Conservation (phyloP, 1,139 yeast species). For the Debaryomyces subglobosus region DNA sequence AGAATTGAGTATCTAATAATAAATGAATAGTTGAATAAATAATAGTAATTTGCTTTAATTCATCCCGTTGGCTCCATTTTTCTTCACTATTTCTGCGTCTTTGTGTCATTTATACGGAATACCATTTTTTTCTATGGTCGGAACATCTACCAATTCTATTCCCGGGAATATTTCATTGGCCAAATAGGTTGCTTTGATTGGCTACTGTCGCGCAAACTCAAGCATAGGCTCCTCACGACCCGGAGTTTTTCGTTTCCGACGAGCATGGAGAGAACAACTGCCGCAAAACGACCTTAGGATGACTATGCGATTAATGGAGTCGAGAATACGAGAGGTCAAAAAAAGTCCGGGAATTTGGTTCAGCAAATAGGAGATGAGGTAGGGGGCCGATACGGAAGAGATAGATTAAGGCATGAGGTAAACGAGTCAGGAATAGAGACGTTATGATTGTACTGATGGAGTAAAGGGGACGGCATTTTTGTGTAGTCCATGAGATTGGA, state of each 20-base stretch:
- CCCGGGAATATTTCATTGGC: background rate
- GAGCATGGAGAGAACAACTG: background rate
- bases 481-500: background rate
- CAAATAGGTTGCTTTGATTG: slow-evolving; percentile 3
- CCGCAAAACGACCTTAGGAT: background rate
- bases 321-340: background rate
- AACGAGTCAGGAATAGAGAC: background rate
- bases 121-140: slow-evolving; percentile 1
- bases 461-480: background rate
- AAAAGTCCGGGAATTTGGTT: background rate
- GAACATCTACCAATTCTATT: slow-evolving; percentile 3
- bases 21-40: background rate
- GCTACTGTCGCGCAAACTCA: background rate
- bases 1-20: slow-evolving; percentile 3
- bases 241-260: slow-evolving; percentile 4
- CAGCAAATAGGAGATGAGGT: background rate
- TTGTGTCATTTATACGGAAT: slow-evolving; percentile 4
- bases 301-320: background rate
- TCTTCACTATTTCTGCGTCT: background rate
- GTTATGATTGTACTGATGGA: background rate
- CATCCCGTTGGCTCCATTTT: slow-evolving; percentile 5
- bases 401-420: background rate
- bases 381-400: background rate
- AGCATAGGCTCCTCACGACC: slow-evolving; percentile 3
- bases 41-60: slow-evolving; percentile 2